Evolutionary conservation across 1,139 yeast genomes (phyloP), one percentile per base, ranked within the genome.

Genomic region (Taphrina deformans): DNA sequence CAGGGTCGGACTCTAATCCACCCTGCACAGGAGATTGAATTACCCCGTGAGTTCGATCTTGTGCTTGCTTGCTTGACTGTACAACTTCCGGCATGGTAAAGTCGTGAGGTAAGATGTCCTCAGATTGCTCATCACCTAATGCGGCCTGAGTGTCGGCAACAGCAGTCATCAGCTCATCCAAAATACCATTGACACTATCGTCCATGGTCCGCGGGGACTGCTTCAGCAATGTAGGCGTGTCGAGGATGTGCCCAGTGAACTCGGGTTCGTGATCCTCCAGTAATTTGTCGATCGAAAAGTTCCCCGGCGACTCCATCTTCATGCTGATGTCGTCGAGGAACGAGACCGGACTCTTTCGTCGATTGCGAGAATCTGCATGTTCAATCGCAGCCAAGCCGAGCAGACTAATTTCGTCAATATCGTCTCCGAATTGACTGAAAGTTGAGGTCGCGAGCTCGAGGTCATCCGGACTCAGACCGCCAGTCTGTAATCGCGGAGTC

Each of bases 361-460:
- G 27, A 7, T 23, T 12, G 12, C 27, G 48, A n/a, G 41, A 38
- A 2, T 44, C 48, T 9, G 24, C 26, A 26, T 48, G 27, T 12
- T 48, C 53, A 38, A 48, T 10, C 10, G 33, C 53, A 7, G 53
- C 53, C 53, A 53, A 3, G 9, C 58, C 58, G 12, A 53, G 48
- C 10, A 53, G 29, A 38, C 58, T 53, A 24, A 53, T 53, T 38
- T 53, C 58, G 55, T 51, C 55, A 10, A 51, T 27, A 23, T 51
- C 55, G 29, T 51, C 55, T 5, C 53, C 53, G 12, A 27, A 26
- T 2, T 48, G 35, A 29, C 35, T 48, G 21, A 48, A 29, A 6
- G 53, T 26, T 7, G 53, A 7, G 26, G 2, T 44, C 9, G n/a
- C 48, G 10, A 23, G 48, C 24, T 44, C 48, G 10, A 44, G 27